Evolutionary conservation across 106 monocot species (phyloP).

Genomic region (Acorus calamus): DNA sequence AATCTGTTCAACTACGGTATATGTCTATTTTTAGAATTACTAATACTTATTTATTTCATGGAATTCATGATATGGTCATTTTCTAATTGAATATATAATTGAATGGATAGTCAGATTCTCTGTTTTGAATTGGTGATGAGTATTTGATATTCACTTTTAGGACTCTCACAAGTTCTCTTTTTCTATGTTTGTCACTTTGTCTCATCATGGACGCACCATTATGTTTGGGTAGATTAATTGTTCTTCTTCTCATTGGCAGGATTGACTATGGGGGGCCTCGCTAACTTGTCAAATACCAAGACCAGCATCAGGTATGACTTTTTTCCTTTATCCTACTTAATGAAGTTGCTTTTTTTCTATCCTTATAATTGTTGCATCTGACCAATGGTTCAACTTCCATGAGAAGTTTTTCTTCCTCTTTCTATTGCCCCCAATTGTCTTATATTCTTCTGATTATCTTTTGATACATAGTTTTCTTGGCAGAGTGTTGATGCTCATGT

Average conservation of each 20-base stretch:
- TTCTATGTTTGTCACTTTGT: neutral
- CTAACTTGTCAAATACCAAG: too few relatives aligned
- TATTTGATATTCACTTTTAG: too few relatives aligned
- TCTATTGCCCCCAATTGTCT: slow-evolving; percentile 95
- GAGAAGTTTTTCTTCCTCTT: slow-evolving; percentile 99
- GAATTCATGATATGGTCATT: too few relatives aligned
- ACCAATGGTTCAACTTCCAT: slow-evolving; percentile 96
- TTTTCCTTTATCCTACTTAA: neutral
- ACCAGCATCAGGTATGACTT: slow-evolving; percentile 57
- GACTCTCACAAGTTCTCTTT: neutral
- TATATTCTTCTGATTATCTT: slow-evolving; percentile 57
- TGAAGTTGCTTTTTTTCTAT: slow-evolving; percentile 1
- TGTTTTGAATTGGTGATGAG: too few relatives aligned
- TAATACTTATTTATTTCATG: too few relatives aligned
- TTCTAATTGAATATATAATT: too few relatives aligned
- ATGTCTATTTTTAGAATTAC: too few relatives aligned
- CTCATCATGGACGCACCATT: neutral
- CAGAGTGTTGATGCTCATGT: slow-evolving; percentile 80
- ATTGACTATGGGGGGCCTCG: too few relatives aligned
- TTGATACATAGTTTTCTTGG: slow-evolving; percentile 30
- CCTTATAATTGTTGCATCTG: slow-evolving; percentile 4
- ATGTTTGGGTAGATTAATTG: neutral
- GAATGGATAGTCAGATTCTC: too few relatives aligned
- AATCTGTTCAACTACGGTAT: too few relatives aligned
- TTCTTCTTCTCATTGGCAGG: slow-evolving; percentile 13